Percentiles rank a stretch among this genome's conserved stretches.
These are phyloP conservation scores for Suillus cothurnatus DNA, from an alignment of 768 basidiomycete genomes.

Conservation along the genomic window DNA sequence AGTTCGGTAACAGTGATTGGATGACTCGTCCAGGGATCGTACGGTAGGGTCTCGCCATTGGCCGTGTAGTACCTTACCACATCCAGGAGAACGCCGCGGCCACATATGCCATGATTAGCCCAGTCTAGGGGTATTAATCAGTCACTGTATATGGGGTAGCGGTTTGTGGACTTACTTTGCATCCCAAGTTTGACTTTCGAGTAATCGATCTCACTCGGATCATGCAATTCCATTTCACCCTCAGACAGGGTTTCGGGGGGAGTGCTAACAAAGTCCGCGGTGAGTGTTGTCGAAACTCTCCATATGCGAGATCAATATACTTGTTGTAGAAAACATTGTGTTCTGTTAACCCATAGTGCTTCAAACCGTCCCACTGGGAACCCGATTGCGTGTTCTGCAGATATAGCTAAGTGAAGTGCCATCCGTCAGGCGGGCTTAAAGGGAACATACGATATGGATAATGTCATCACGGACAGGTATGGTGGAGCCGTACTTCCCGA, in stretches of 20 bases:
- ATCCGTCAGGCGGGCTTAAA: neutral
- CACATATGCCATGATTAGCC: slow-evolving; percentile 71
- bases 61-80: slow-evolving; percentile 55
- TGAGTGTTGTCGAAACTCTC: neutral
- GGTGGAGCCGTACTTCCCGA: slow-evolving; percentile 19
- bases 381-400: slow-evolving; percentile 70
- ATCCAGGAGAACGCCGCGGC: slow-evolving; percentile 69
- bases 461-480: slow-evolving; percentile 44
- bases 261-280: slow-evolving; percentile 36
- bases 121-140: slow-evolving; percentile 46
- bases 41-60: slow-evolving; percentile 45
- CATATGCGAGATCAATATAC: slow-evolving; percentile 30
- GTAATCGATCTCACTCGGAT: slow-evolving; percentile 51
- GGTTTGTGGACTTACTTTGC: slow-evolving; percentile 53
- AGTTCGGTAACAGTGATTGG: slow-evolving; percentile 55
- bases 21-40: slow-evolving; percentile 65
- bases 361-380: slow-evolving; percentile 70
- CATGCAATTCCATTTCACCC: slow-evolving; percentile 49
- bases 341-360: slow-evolving; percentile 55
- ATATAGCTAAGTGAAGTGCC: neutral
- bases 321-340: slow-evolving; percentile 67
- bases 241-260: slow-evolving; percentile 42
- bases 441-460: slow-evolving; percentile 52
- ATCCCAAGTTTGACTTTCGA: slow-evolving; percentile 57
- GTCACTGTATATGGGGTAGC: neutral